Evolutionary conservation across 768 basidiomycete genomes (phyloP).

Genomic region (Trametes meyenii): DNA sequence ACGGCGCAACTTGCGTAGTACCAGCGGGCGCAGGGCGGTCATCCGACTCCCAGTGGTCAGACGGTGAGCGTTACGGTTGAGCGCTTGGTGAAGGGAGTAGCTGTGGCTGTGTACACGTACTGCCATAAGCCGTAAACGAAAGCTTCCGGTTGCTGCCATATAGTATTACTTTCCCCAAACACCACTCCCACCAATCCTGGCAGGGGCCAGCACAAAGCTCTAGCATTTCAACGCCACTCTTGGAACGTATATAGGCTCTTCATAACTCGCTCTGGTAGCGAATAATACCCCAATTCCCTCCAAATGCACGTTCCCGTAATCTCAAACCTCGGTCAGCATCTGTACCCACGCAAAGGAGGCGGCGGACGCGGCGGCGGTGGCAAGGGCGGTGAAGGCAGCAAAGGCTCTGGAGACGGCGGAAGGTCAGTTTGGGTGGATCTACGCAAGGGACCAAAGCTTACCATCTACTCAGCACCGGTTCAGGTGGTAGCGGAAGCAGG

Average conservation of each 20-base stretch:
- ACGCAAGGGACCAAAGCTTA: not conserved
- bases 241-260: not conserved
- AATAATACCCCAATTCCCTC: not conserved
- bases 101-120: too few species aligned
- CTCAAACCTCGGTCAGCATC: conserved; percentile 15
- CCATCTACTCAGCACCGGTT: conserved; percentile 9
- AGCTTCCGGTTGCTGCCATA: too few species aligned
- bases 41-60: too few species aligned
- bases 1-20: too few species aligned
- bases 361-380: conserved; percentile 27
- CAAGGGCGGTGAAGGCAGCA: conserved; percentile 20
- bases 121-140: too few species aligned
- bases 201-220: not conserved
- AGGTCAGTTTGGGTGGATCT: conserved; percentile 10
- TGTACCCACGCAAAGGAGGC: conserved; percentile 27
- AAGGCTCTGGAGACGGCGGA: conserved; percentile 20
- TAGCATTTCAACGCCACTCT: not conserved
- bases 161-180: too few species aligned
- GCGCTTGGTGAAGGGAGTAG: too few species aligned
- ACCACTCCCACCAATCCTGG: not conserved
- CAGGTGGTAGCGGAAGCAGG: conserved; percentile 10
- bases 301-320: conserved; percentile 28
- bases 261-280: conserved; percentile 12
- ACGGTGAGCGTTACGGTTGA: too few species aligned
- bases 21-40: too few species aligned